Percentiles rank a stretch among this genome's conserved stretches.
Evolutionary conservation across 106 monocot species (phyloP).

Genomic region (Cymbidium sinense): DNA sequence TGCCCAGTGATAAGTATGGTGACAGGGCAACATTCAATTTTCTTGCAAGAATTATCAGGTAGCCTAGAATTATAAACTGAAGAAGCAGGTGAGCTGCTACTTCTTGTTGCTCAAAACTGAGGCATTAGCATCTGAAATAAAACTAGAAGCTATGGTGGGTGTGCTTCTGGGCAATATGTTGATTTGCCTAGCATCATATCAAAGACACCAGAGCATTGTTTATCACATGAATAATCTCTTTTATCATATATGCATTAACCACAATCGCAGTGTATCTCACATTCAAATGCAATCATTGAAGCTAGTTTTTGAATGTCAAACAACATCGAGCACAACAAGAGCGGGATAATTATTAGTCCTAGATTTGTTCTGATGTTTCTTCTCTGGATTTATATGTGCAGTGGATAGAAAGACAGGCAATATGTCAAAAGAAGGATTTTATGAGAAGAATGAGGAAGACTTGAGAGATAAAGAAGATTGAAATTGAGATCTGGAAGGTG

Average conservation of each 20-base stretch:
- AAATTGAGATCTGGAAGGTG: slow-evolving; percentile 2
- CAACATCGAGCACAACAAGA: background rate
- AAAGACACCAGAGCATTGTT: background rate
- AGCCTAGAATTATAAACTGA: background rate
- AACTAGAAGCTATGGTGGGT: slow-evolving; percentile 2
- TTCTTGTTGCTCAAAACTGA: background rate
- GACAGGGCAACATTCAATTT: slow-evolving; percentile 12
- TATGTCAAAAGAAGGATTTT: background rate
- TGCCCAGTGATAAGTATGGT: slow-evolving; percentile 20
- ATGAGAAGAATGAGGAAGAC: background rate
- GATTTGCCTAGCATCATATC: background rate
- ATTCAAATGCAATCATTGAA: background rate
- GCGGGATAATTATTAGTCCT: background rate
- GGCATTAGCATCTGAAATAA: slow-evolving; percentile 2
- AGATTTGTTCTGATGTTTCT: slow-evolving; percentile 5
- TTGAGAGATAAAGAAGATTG: background rate
- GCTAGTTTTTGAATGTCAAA: background rate
- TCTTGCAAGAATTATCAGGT: background rate
- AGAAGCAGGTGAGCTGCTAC: background rate
- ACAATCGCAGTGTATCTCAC: background rate
- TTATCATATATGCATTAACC: background rate
- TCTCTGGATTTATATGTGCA: background rate
- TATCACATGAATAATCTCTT: background rate
- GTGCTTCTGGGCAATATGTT: slow-evolving; percentile 1
- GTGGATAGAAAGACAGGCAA: no score